Evolutionary conservation across 805 yeast genomes (phyloP), one percentile per base, ranked within the genome.

Genomic region (Zygosaccharomyces siamensis): DNA sequence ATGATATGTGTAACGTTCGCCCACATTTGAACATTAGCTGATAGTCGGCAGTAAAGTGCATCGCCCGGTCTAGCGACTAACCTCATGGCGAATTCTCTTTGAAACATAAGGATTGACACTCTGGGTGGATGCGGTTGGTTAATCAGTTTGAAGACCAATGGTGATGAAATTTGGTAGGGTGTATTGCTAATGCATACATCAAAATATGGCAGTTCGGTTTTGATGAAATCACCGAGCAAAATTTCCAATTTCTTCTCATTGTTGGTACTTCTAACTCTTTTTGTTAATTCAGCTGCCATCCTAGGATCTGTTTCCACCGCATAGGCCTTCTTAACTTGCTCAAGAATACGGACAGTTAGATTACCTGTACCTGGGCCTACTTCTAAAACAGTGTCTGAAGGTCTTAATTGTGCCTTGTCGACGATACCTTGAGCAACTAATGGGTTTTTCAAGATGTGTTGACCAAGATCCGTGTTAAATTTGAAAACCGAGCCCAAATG

Each of bases 321-420:
- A 42, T 88, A 79, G n/a, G 92, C 97, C 59, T 88, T 89, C 49
- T 87, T 77, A 0, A 97, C 98, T 67, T 89, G 85, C 59, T 92
- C 97, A 47, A 93, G 70, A 32, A 93, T 93, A 53, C 95, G 77
- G 32, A 92, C 95, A 0, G 99, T 93, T 70, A 93, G 76, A 62
- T 93, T 93, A 73, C 99, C 99, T 0, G 99, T 93, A 80, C 99
- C 99, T 2, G 99, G 99, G 61, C 99, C 99, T 45, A 93, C 96
- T 72, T 93, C 99, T 37, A 93, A 74, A 1, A 93, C 98, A 6
- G 82, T 81, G 64, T 93, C 99, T 27, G 95, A 84, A 2, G 98
- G 97, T 60, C 82, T 85, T 47, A 93, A 85, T 33, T 81, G 85
- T 1, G 99, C 98, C 63, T 92, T 92, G 66, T 93, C 98, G 14